Evolutionary conservation across 495 filamentous ascomycete species (phyloP).

Genomic region (Penicillium parvum): DNA sequence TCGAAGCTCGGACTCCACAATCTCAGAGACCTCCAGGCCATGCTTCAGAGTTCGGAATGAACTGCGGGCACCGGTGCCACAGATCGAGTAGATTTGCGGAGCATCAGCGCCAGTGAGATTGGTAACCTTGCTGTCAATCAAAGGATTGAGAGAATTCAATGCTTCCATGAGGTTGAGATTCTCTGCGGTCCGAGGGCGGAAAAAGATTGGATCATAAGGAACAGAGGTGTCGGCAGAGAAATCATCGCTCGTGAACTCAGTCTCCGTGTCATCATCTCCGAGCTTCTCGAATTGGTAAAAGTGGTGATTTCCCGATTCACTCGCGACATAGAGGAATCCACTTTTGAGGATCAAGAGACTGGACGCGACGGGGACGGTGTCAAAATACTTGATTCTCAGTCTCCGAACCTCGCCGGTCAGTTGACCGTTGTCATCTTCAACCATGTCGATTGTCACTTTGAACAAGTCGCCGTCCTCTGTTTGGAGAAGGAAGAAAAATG

Average conservation of each 20-base stretch:
- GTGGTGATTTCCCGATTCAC: conserved; percentile 87
- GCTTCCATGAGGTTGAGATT: conserved; percentile 83
- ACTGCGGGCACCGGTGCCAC: conserved; percentile 81
- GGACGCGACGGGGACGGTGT: conserved; percentile 85
- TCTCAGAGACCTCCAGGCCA: conserved; percentile 87
- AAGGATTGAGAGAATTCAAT: conserved; percentile 83
- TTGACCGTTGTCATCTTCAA: conserved; percentile 72
- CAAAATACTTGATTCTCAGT: conserved; percentile 95
- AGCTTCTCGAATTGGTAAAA: conserved; percentile 98
- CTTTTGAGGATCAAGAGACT: conserved; percentile 90
- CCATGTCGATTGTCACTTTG: conserved; percentile 91
- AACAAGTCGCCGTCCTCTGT: conserved; percentile 96
- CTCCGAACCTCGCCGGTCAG: conserved; percentile 73
- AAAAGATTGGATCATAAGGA: conserved; percentile 71
- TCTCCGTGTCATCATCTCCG: conserved; percentile 91
- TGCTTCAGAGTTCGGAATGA: conserved; percentile 89
- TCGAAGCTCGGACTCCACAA: conserved; percentile 86
- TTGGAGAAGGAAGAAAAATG: conserved; percentile 96
- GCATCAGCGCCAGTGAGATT: conserved; percentile 90
- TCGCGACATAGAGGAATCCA: conserved; percentile 89
- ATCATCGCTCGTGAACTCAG: conserved; percentile 76
- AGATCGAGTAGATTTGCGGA: conserved; percentile 91
- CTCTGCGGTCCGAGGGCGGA: conserved; percentile 71
- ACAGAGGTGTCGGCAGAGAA: conserved; percentile 70
- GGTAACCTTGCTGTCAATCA: conserved; percentile 83